Evolutionary conservation across 2,329 filamentous ascomycete species (phyloP).

Genomic region (Tolypocladium ovalisporum): DNA sequence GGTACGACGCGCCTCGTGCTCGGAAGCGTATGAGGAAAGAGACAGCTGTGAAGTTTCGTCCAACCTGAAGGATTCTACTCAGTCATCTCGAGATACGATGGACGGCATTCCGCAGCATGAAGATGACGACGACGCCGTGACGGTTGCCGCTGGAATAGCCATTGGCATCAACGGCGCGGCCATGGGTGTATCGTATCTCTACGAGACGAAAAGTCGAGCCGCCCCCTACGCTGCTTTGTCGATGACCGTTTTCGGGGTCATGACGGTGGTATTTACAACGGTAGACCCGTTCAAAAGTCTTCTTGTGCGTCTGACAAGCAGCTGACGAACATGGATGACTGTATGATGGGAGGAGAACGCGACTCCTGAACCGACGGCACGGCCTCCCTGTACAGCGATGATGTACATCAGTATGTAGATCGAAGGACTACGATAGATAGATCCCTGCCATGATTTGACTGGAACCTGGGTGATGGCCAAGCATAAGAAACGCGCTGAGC

Average conservation of each 20-base stretch:
- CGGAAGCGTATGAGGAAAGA: too few species aligned
- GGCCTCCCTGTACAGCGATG: not conserved
- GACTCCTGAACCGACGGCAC: not conserved
- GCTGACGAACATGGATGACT: not conserved
- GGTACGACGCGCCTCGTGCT: conserved; percentile 4
- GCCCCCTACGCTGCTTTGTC: conserved; percentile 45
- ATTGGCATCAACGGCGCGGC: conserved; percentile 49
- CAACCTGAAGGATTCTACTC: not conserved
- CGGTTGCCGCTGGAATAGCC: conserved; percentile 38
- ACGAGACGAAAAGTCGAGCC: conserved; percentile 39
- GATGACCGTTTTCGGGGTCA: conserved; percentile 46
- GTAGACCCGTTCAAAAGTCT: conserved; percentile 31
- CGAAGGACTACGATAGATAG: too few species aligned
- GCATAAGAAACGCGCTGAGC: not conserved
- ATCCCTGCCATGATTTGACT: too few species aligned
- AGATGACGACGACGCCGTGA: conserved; percentile 18
- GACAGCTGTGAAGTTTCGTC: not conserved
- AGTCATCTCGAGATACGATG: not conserved
- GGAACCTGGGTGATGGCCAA: too few species aligned
- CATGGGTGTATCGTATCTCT: conserved; percentile 48
- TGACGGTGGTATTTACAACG: conserved; percentile 43
- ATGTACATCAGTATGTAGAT: not conserved
- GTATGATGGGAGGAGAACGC: not conserved
- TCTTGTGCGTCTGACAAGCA: conserved; percentile 21
- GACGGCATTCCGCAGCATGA: not conserved